Conservation (phyloP, 1,284 basidiomycete species). For the Uromyces viciae-fabae region DNA sequence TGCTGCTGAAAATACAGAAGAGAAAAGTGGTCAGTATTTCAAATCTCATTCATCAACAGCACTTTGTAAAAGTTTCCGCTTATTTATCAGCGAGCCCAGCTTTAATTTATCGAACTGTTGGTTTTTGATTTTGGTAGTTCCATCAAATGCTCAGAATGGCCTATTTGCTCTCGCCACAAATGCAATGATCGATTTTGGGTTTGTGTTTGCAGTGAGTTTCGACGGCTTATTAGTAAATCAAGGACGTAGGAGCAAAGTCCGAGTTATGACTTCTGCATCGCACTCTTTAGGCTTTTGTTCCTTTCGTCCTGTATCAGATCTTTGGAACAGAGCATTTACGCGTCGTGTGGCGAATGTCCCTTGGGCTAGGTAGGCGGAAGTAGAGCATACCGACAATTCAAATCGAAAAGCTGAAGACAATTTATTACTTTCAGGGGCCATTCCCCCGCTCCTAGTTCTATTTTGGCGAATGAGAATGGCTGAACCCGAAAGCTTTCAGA, state of each 20-base stretch:
- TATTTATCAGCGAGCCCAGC: conserved; percentile 60
- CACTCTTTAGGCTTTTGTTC: conserved; percentile 31
- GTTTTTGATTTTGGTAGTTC: conserved; percentile 4
- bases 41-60: conserved; percentile 18
- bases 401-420: conserved; percentile 60
- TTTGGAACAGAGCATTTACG: conserved; percentile 75
- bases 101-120: conserved; percentile 69
- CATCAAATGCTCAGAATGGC: conserved; percentile 28
- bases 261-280: not conserved
- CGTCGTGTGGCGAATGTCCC: conserved; percentile 79
- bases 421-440: conserved; percentile 48
- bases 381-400: conserved; percentile 63
- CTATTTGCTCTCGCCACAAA: conserved; percentile 55
- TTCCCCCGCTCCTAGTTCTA: conserved; percentile 53
- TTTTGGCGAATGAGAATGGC: conserved; percentile 54
- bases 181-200: conserved; percentile 82
- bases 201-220: conserved; percentile 66
- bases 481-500: conserved; percentile 51
- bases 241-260: not conserved
- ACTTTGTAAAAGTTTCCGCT: conserved; percentile 37
- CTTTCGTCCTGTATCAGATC: conserved; percentile 51
- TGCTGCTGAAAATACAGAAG: conserved; percentile 83
- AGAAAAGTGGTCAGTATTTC: conserved; percentile 52
- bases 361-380: conserved; percentile 77
- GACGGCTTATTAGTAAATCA: not conserved